Evolutionary conservation across 2,329 filamentous ascomycete genomes (phyloP).

Genomic region (Peltaster fructicola): DNA sequence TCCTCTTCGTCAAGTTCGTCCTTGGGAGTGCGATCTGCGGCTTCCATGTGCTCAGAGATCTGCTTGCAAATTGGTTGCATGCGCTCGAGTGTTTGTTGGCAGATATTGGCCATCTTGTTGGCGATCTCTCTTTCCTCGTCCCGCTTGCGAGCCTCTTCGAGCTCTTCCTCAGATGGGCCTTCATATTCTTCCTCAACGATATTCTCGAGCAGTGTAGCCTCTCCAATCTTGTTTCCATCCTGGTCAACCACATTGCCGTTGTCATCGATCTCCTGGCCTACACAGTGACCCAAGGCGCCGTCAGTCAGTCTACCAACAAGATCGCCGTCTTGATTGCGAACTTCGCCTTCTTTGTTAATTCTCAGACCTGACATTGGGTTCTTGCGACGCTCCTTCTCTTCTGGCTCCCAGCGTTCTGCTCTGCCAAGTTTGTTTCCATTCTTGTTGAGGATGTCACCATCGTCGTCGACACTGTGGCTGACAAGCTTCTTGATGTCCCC

Average conservation of each 20-base stretch:
- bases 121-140: constrained; percentile 60
- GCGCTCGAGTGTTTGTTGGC: constrained; percentile 65
- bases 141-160: constrained; percentile 32
- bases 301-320: constrained; percentile 32
- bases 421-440: constrained; percentile 36
- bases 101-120: constrained; percentile 51
- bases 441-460: constrained; percentile 35
- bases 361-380: constrained; percentile 41
- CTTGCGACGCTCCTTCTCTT: constrained; percentile 36
- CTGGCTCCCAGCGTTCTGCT: constrained; percentile 35
- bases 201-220: constrained; percentile 44
- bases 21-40: constrained; percentile 61
- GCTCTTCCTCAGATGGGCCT: constrained; percentile 37
- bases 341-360: constrained; percentile 36
- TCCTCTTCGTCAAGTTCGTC: constrained; percentile 83
- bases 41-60: constrained; percentile 71
- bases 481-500: constrained; percentile 34
- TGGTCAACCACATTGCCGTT: constrained; percentile 35
- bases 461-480: constrained; percentile 33
- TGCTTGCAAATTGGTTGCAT: constrained; percentile 72
- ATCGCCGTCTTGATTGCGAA: constrained; percentile 34
- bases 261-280: constrained; percentile 35
- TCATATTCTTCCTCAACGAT: constrained; percentile 39
- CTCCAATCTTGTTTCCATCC: constrained; percentile 45
- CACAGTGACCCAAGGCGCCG: constrained; percentile 34